Percentiles rank a stretch among this genome's conserved stretches.
Conservation (phyloP, 306 rosid genomes). For the Malus domestica region ASM211411v1 NC_041790.1:6484001-6484500, state of each 20-base stretch:
- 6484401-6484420: neutral
- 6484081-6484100: neutral
- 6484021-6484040: neutral
- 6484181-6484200: neutral
- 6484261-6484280: neutral
- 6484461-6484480: neutral
- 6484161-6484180: neutral
- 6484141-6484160: neutral
- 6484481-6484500: neutral
- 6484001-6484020: neutral
- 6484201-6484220: neutral
- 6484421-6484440: neutral
- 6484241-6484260: neutral
- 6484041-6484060: too few species aligned
- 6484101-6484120: neutral
- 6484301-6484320: slow-evolving; percentile 42
- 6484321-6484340: slow-evolving; percentile 76
- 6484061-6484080: neutral
- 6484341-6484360: slow-evolving; percentile 43
- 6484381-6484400: neutral
- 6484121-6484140: too few species aligned
- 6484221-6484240: neutral
- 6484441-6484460: neutral
- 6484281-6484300: neutral
- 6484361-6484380: neutral